phyloP scores from a whole-genome alignment of 1,284 basidiomycete species.

The Fistulinella cinereoalba region DNA sequence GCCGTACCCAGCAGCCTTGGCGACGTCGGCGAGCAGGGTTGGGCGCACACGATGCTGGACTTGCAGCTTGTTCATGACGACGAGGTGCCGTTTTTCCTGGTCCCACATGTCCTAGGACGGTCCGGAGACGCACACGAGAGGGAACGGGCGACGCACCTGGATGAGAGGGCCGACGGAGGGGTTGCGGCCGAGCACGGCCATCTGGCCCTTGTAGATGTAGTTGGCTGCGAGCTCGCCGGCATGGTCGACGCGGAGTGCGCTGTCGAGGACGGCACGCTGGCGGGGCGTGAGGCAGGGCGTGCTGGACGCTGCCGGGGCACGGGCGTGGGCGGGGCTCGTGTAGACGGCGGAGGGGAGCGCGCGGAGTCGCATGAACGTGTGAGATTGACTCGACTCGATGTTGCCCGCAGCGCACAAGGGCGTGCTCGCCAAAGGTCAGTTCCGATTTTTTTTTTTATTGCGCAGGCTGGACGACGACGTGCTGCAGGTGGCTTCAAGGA shows the following conservation, averaged over 20 bases:
- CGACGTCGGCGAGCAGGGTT: constrained; percentile 79
- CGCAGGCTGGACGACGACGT: neutral
- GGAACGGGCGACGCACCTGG: constrained; percentile 50
- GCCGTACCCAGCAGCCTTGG: constrained; percentile 82
- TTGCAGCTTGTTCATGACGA: constrained; percentile 82
- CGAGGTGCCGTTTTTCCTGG: constrained; percentile 90
- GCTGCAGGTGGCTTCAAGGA: constrained; percentile 45
- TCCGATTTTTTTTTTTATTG: no score
- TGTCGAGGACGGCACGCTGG: constrained; percentile 53
- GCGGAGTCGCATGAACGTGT: constrained; percentile 16
- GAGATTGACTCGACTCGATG: constrained; percentile 14
- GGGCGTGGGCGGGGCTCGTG: constrained; percentile 32
- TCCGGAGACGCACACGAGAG: constrained; percentile 2
- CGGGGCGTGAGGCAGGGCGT: constrained; percentile 46
- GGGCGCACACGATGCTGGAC: constrained; percentile 83
- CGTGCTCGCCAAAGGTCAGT: constrained; percentile 27
- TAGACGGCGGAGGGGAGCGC: constrained; percentile 33
- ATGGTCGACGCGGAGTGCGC: constrained; percentile 82
- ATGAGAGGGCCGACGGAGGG: constrained; percentile 63
- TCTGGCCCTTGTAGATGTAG: constrained; percentile 87
- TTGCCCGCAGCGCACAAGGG: constrained; percentile 20
- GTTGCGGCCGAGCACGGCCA: constrained; percentile 67
- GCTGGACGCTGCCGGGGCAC: constrained; percentile 45
- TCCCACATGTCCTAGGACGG: constrained; percentile 87
- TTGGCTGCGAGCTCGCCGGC: constrained; percentile 93